These are phyloP conservation scores for Juglanconis oblonga DNA, from an alignment of 2,329 filamentous ascomycete genomes.

Conservation along the genomic window DNA sequence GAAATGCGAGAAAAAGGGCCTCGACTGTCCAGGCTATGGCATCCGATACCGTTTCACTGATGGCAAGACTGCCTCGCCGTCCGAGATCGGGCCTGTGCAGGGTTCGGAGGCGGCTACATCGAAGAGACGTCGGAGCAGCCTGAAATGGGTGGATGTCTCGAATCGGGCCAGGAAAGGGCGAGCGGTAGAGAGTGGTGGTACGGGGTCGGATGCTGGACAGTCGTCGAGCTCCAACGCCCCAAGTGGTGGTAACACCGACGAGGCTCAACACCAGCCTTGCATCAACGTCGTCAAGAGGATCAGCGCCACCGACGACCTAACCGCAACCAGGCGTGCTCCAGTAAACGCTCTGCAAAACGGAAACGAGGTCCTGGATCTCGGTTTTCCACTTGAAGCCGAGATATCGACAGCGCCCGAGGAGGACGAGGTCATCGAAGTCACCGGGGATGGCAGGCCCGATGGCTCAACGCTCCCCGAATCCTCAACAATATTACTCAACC, in stretches of 20 bases:
- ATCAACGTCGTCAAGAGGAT: no score
- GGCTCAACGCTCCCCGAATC: not conserved
- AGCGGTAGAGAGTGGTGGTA: not conserved
- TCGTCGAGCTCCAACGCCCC: no score
- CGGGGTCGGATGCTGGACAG: not conserved
- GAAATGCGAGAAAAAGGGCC: constrained; percentile 15
- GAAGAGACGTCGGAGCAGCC: not conserved
- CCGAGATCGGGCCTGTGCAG: not conserved
- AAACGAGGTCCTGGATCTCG: not conserved
- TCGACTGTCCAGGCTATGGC: constrained; percentile 18
- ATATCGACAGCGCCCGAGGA: not conserved
- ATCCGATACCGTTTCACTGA: constrained; percentile 16
- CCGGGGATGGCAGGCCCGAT: not conserved
- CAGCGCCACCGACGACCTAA: no score
- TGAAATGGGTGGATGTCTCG: constrained; percentile 13
- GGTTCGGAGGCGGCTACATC: not conserved
- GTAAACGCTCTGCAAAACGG: not conserved
- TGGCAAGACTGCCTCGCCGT: not conserved
- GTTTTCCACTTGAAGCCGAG: not conserved
- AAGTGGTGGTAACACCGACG: no score
- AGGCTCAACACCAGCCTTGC: no score
- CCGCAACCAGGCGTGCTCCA: not conserved
- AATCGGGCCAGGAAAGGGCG: not conserved
- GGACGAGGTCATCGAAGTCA: not conserved
- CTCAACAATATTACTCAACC: not conserved